These are phyloP conservation scores for Mollisia scopiformis DNA, from an alignment of 2,329 filamentous ascomycete species.

Conservation along the genomic window DNA sequence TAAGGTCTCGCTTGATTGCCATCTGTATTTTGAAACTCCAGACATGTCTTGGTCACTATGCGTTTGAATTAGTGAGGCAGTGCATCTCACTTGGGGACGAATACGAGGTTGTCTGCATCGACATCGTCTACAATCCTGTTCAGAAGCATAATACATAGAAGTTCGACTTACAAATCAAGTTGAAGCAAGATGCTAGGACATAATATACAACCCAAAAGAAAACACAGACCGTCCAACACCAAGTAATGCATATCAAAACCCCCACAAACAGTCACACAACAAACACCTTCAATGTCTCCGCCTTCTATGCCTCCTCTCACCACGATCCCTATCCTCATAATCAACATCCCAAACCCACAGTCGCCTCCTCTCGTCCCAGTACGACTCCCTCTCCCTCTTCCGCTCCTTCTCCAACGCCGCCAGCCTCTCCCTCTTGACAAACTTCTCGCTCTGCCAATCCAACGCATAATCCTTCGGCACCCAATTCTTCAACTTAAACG, in stretches of 20 bases:
- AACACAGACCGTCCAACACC: not conserved
- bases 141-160: too few species aligned
- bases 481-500: constrained; percentile 20
- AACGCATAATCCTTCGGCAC: constrained; percentile 18
- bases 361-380: not conserved
- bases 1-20: not conserved
- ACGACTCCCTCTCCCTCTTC: constrained; percentile 10
- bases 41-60: not conserved
- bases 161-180: too few species aligned
- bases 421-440: constrained; percentile 21
- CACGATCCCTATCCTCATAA: not conserved
- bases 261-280: not conserved
- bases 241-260: not conserved
- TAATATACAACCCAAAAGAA: not conserved
- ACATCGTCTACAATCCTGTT: not conserved
- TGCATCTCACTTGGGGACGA: not conserved
- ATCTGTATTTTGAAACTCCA: not conserved
- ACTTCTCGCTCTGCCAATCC: constrained; percentile 21
- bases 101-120: not conserved
- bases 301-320: not conserved
- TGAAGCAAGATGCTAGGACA: too few species aligned
- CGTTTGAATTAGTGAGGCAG: too few species aligned
- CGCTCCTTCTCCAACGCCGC: not conserved
- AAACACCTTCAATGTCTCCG: not conserved
- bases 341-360: constrained; percentile 11